Evolutionary conservation across 2,329 filamentous ascomycete species (phyloP).

Genomic region (Aspergillus sp.): DNA sequence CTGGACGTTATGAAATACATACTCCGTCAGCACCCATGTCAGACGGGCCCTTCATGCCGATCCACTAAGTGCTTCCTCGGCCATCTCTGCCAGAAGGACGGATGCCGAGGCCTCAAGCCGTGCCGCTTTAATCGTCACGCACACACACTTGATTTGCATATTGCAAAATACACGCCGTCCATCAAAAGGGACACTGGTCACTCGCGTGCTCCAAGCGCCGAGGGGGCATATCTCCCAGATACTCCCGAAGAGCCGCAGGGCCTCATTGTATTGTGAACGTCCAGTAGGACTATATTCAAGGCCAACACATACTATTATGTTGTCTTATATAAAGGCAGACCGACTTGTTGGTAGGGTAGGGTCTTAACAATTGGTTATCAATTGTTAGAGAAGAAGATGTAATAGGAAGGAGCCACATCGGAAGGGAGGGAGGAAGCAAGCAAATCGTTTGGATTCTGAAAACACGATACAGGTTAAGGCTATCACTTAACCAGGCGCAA

Average conservation of each 20-base stretch:
- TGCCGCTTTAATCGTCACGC: conserved; percentile 32
- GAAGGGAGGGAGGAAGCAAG: too few relatives aligned
- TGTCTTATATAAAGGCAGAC: background rate
- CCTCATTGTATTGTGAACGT: background rate
- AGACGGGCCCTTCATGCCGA: conserved; percentile 45
- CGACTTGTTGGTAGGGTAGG: background rate
- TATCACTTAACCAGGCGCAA: too few relatives aligned
- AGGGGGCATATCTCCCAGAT: background rate
- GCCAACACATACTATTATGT: background rate
- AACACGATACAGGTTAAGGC: too few relatives aligned
- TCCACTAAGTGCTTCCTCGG: conserved; percentile 48
- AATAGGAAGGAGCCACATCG: too few relatives aligned
- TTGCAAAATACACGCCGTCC: background rate
- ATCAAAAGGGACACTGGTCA: background rate
- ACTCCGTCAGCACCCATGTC: conserved; percentile 48
- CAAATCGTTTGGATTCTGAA: too few relatives aligned
- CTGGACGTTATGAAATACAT: conserved; percentile 48
- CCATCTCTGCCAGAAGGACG: conserved; percentile 43
- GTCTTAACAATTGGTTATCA: too few relatives aligned
- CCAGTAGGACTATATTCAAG: background rate
- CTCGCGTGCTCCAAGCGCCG: conserved; percentile 1
- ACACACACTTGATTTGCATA: conserved; percentile 26
- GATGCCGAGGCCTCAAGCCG: conserved; percentile 33
- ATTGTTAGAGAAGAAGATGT: too few relatives aligned
- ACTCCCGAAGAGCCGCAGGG: background rate